Evolutionary conservation across 2,329 filamentous ascomycete genomes (phyloP), one percentile per base, ranked within the genome.

Genomic region (Aureobasidium sp.): DNA sequence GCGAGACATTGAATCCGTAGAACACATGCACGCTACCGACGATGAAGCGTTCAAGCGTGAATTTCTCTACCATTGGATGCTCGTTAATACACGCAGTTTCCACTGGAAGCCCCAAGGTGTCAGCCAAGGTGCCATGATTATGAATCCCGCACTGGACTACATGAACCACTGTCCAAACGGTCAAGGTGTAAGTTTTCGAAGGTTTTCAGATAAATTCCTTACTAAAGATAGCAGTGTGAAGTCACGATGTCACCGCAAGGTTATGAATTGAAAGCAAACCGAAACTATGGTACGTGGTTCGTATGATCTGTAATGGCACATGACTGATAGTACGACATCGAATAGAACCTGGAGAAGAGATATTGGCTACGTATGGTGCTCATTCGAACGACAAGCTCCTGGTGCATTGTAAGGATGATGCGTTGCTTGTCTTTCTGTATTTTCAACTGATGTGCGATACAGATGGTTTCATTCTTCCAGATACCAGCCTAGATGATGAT

Each of bases 361-460:
- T 92, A 0, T 83, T 81, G 64, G 84, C 89, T 29, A 84, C 82
- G 32, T 92, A 92, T 68, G 89, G 89, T 3, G 72, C 79, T 1
- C 88, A 92, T 70, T 81, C 81, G 32, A 89, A 90, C 65, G 88
- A 92, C 69, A 88, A 89, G 66, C 74, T 92, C 20, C 79, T 92
- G 2, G 81, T 84, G 0, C 88, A 91, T 73, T 92, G 68, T 71
- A 62, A 48, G 32, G 10, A 24, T n/a, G 24, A 15, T 46, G 53
- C 46, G 13, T 26, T 29, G 15, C 15, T 15, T 39, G 7, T 20
- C 1, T 1, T 20, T 20, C 20, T 15, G 29, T 34, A 10, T 24
- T n/a, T 27, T 26, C 20, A 27, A 26, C 29, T 60, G 46, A 60
- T 46, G 37, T 43, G 44, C 27, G 12, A 13, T n/a, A 32, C 26